These are phyloP conservation scores for Xylaria sp. DNA, from an alignment of 2,329 filamentous ascomycete genomes.

Conservation along the genomic window DNA sequence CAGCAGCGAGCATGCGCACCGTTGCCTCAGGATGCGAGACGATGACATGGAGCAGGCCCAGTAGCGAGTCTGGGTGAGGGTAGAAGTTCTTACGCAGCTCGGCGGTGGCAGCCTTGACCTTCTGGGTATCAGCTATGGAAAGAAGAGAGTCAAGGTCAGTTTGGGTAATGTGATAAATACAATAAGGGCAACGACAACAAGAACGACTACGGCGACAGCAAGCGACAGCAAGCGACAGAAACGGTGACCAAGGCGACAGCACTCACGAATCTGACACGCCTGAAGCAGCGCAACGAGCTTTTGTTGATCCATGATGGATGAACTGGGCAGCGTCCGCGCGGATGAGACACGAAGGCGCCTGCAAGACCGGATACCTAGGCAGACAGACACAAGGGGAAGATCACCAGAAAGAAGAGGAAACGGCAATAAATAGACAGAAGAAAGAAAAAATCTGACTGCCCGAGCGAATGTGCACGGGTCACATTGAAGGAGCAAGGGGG, in stretches of 20 bases:
- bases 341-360: slow-evolving; percentile 31
- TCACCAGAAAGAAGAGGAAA: slow-evolving; percentile 3
- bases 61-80: slow-evolving; percentile 82
- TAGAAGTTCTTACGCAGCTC: slow-evolving; percentile 95
- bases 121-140: slow-evolving; percentile 81
- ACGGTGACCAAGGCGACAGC: slow-evolving; percentile 30
- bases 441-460: slow-evolving; percentile 26
- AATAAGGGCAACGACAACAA: not conserved
- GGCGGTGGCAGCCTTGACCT: slow-evolving; percentile 89
- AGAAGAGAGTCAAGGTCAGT: slow-evolving; percentile 50
- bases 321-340: slow-evolving; percentile 30
- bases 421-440: not conserved
- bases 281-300: slow-evolving; percentile 88
- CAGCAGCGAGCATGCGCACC: slow-evolving; percentile 88
- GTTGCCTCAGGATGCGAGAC: slow-evolving; percentile 78
- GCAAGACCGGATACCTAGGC: slow-evolving; percentile 14
- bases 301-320: slow-evolving; percentile 76
- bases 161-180: slow-evolving; percentile 22
- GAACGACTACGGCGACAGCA: not conserved
- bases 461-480: slow-evolving; percentile 33
- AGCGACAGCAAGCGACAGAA: not conserved
- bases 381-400: slow-evolving; percentile 17
- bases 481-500: slow-evolving; percentile 17
- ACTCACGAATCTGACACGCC: slow-evolving; percentile 87
- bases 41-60: slow-evolving; percentile 88